phyloP scores from a whole-genome alignment of 805 yeast species.

The Wickerhamiella brachini region DNA sequence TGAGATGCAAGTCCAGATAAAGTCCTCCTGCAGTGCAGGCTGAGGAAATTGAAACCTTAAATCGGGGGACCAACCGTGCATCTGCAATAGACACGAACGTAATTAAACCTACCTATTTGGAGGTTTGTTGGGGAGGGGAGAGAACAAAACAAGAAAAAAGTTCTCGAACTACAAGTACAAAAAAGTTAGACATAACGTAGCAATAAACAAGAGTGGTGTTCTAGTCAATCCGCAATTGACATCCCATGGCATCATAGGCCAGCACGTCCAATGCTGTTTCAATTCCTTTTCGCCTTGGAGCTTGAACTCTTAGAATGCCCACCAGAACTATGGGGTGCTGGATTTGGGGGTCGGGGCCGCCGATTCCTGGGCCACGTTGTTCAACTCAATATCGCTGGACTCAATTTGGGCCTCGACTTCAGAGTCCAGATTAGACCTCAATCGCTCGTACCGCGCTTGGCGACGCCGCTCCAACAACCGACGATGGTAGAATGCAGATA shows the following conservation, averaged over 20 bases:
- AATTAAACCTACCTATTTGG: not conserved
- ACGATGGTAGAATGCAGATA: conserved; percentile 26
- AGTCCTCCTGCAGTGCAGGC: not conserved
- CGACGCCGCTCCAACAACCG: conserved; percentile 22
- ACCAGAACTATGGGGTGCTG: conserved; percentile 13
- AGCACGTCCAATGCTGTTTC: no score
- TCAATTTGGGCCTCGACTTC: conserved; percentile 10
- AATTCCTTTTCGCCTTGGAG: no score
- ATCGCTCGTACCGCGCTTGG: conserved; percentile 20
- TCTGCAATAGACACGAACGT: not conserved
- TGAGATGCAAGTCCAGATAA: not conserved
- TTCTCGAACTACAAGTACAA: no score
- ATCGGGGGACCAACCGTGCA: not conserved
- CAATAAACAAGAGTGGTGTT: conserved; percentile 2
- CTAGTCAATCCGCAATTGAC: no score
- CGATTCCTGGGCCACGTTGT: conserved; percentile 9
- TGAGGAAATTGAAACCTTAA: not conserved
- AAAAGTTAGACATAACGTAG: not conserved
- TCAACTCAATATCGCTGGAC: conserved; percentile 12
- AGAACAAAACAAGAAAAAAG: no score
- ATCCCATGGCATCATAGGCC: no score
- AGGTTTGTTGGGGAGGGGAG: no score
- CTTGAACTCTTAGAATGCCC: no score
- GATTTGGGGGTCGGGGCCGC: conserved; percentile 4
- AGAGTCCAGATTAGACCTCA: conserved; percentile 15